Conservation (phyloP, 345 rosid species). For the Draba incana region DNA sequence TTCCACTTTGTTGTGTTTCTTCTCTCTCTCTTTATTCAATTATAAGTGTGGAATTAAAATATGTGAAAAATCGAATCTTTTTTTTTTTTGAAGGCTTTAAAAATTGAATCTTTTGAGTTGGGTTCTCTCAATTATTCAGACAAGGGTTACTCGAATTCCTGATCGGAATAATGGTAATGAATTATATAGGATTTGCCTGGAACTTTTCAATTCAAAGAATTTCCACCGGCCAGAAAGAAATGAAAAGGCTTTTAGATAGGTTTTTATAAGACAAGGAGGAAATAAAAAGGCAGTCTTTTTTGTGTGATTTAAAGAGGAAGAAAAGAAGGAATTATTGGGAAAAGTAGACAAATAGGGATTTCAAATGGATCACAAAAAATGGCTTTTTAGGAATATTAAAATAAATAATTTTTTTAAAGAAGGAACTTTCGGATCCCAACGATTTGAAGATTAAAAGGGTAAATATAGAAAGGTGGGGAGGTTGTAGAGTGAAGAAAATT, state of each 20-base stretch:
- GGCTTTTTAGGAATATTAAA: slow-evolving; percentile 37
- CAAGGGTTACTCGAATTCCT: not conserved
- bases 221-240: slow-evolving; percentile 33
- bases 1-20: not conserved
- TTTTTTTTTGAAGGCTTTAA: not conserved
- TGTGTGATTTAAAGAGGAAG: not conserved
- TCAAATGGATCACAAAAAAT: slow-evolving; percentile 40
- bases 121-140: slow-evolving; percentile 38
- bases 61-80: not conserved
- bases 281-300: slow-evolving; percentile 7
- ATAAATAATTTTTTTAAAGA: too few species aligned
- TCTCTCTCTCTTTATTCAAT: slow-evolving; percentile 41
- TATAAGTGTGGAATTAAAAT: slow-evolving; percentile 27
- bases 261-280: slow-evolving; percentile 38
- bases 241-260: slow-evolving; percentile 27
- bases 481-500: slow-evolving; percentile 34
- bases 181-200: slow-evolving; percentile 28
- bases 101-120: slow-evolving; percentile 38
- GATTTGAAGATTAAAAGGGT: slow-evolving; percentile 38
- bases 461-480: slow-evolving; percentile 37
- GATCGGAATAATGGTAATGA: slow-evolving; percentile 27
- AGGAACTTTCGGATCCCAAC: slow-evolving; percentile 28
- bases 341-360: slow-evolving; percentile 41
- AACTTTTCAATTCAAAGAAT: slow-evolving; percentile 23
- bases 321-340: slow-evolving; percentile 20